phyloP scores from a whole-genome alignment of 345 rosid species.

The Mallotus nudiflorus region DNA sequence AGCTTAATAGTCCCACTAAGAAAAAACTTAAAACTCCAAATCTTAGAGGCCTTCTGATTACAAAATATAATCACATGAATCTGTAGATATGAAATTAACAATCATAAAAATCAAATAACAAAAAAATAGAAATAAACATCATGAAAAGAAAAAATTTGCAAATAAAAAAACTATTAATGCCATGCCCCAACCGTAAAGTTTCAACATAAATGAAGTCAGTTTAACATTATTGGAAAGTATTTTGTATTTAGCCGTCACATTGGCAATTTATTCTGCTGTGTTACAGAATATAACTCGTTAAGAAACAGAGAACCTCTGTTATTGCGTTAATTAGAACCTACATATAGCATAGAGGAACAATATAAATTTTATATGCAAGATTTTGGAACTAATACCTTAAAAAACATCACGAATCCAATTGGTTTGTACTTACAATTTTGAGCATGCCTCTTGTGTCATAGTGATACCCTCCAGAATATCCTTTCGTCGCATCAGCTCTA shows the following conservation, averaged over 20 bases:
- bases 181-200: slow-evolving; percentile 20
- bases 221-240: background rate
- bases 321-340: background rate
- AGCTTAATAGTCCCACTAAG: background rate
- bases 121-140: background rate
- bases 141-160: background rate
- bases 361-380: background rate
- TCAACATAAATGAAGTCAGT: slow-evolving; percentile 1
- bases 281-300: background rate
- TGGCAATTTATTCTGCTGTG: slow-evolving; percentile 2
- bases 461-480: slow-evolving; percentile 37
- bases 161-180: background rate
- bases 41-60: background rate
- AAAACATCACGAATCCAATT: background rate
- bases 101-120: background rate
- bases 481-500: slow-evolving; percentile 37
- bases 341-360: slow-evolving; percentile 11
- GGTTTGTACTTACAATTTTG: slow-evolving; percentile 25
- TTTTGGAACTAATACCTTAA: background rate
- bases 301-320: no score
- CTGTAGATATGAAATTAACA: background rate
- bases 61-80: no score
- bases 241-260: slow-evolving; percentile 1
- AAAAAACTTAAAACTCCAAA: background rate
- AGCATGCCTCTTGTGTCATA: slow-evolving; percentile 39